Base-by-base conservation (phyloP, 2,329 filamentous ascomycete genomes). In the Neonectria faginata region DNA sequence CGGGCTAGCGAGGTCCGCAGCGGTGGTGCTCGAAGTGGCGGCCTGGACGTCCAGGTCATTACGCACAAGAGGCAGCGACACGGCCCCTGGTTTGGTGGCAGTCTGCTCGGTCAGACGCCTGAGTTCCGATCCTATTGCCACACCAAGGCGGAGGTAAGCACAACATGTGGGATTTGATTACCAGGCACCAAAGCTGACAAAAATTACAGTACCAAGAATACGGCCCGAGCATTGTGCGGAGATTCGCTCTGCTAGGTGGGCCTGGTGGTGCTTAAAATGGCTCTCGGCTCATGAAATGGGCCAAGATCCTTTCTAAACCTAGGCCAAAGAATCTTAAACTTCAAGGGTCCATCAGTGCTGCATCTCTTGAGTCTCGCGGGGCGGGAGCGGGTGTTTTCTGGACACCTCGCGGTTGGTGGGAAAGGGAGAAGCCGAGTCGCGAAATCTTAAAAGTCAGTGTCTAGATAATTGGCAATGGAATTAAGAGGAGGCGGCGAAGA, bases 41-140 rank as follows among this genome's bases (percentile, higher is more conserved):
- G 97, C 69, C 82, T 99, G 72, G 97, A 99, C 60, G 96, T 99
- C 36, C 94, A 97, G 78, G 96, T 99, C 72, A 97, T 99, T 72
- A 93, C 94, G 51, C 96, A 99, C 85, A 97, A 97, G 87, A 88
- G 96, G 79, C 96, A 99, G 86, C 87, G 95, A 77, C 95, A 99
- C 79, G 96, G 96, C 18, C 96, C 96, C 33, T 99, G 96, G 96
- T 99, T 99, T 78, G 96, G 96, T 79, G 96, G 96, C 73, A 97
- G 93, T 82, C 85, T 99, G 81, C 85, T 99, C 66, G 97, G 95
- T 60, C 95, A 98, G 84, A 99, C 96, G 7, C 95, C 97, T 5
- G 97, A 99, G 81, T 99, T 99, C 86, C 89, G 93, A 79, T 97
- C 94, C 77, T 99, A 98, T 83, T 99, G 96, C 84, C 97, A 99